phyloP scores from a whole-genome alignment of 1,139 yeast species.

The Candida neerlandica region DNA sequence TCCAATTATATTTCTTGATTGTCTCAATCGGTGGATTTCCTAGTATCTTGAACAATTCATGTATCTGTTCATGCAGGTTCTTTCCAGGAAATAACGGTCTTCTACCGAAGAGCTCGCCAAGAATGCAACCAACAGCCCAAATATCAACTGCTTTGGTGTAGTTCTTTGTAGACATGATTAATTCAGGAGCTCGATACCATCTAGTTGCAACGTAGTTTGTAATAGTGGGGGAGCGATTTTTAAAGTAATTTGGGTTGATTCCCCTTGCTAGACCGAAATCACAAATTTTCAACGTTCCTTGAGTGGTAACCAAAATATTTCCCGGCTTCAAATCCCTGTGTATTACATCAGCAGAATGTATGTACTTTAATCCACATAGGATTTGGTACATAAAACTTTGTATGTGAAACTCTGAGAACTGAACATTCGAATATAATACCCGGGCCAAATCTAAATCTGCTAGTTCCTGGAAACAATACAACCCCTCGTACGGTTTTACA shows the following conservation, averaged over 20 bases:
- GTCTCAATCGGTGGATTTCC: slow-evolving; percentile 60
- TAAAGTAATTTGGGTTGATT: slow-evolving; percentile 45
- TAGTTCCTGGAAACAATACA: slow-evolving; percentile 79
- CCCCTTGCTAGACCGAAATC: slow-evolving; percentile 92
- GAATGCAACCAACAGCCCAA: slow-evolving; percentile 84
- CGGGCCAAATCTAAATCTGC: slow-evolving; percentile 79
- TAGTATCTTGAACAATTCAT: slow-evolving; percentile 60
- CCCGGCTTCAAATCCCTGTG: slow-evolving; percentile 90
- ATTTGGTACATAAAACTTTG: slow-evolving; percentile 77
- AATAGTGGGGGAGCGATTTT: slow-evolving; percentile 43
- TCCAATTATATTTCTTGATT: slow-evolving; percentile 33
- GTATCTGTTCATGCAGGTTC: slow-evolving; percentile 64
- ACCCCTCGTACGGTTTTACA: slow-evolving; percentile 72
- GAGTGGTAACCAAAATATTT: slow-evolving; percentile 70
- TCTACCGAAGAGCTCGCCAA: slow-evolving; percentile 73
- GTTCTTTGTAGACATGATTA: slow-evolving; percentile 62
- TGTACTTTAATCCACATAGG: slow-evolving; percentile 76
- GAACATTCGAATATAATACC: slow-evolving; percentile 75
- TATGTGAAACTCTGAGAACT: slow-evolving; percentile 82
- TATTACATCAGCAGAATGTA: slow-evolving; percentile 82
- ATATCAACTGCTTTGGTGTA: slow-evolving; percentile 66
- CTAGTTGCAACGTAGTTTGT: slow-evolving; percentile 93
- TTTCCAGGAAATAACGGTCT: slow-evolving; percentile 73
- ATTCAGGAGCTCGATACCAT: slow-evolving; percentile 95
- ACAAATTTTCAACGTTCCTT: slow-evolving; percentile 76